Base-by-base conservation (phyloP, 192 early-diverging fungal species). In the Coemansia sp. region DNA sequence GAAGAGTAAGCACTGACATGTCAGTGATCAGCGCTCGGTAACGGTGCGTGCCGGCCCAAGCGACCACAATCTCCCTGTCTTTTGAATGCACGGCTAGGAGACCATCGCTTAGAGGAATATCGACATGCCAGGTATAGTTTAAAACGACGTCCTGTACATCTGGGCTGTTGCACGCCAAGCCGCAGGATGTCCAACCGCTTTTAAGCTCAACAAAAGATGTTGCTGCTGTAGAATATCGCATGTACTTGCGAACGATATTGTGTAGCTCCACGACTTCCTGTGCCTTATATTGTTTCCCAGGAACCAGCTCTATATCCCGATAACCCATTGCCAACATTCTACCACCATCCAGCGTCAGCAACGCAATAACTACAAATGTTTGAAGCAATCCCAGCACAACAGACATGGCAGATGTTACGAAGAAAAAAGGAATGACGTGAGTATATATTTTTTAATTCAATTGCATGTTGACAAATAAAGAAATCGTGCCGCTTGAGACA, bases 161-260 rank as follows among this genome's bases (percentile, higher is more conserved):
- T 3, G 67, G 71, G 65, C 71, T 76, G 48, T 55, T 66, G 45
- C 79, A 82, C 17, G 79, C 79, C 39, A 70, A 38, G 22, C 79
- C 79, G 18, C 79, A 82, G 15, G 71, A 73, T 3, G 64, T 28
- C 79, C 79, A 82, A 1, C 79, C 79, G 5, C 39, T 45, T 1
- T 66, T 51, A 45, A 76, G 53, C 28, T 82, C 79, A 15, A 82
- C 79, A 64, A 82, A 76, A 32, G 79, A 73, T 4, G 79, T 64
- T 35, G 79, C 79, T 37, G 79, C 79, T 34, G 74, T 82, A 35
- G 79, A 70, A 48, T 76, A 82, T 41, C 79, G 79, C 79, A 82
- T 82, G 68, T 82, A 82, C 41, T 75, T 75, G 51, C 68, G 74
- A 45, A 82, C 61, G 20, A 76, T 17, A 6, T 38, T 54, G 43